phyloP scores from a whole-genome alignment of 2,329 filamentous ascomycete genomes.

The Cordyceps javanica region DNA sequence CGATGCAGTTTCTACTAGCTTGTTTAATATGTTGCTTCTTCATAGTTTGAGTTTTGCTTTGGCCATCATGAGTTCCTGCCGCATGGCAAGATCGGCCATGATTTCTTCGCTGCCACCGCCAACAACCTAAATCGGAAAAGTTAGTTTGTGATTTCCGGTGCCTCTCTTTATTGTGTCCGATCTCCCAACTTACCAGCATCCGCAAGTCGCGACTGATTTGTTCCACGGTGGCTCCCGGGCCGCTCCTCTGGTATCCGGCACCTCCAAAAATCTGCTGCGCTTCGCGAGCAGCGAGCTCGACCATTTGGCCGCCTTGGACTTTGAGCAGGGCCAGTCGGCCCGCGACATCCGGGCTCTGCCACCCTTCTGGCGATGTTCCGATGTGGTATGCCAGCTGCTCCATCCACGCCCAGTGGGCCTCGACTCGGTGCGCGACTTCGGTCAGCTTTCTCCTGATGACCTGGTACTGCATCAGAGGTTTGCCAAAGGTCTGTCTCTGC shows the following conservation, averaged over 20 bases:
- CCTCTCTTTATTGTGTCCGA: neutral
- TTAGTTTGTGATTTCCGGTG: neutral
- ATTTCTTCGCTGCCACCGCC: slow-evolving; percentile 52
- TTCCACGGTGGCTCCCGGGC: slow-evolving; percentile 43
- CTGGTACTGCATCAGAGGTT: slow-evolving; percentile 50
- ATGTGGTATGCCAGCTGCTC: slow-evolving; percentile 55
- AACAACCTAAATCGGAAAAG: slow-evolving; percentile 35
- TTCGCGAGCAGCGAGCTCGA: slow-evolving; percentile 45
- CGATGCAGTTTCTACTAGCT: neutral
- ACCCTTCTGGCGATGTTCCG: slow-evolving; percentile 23
- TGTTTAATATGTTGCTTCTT: neutral
- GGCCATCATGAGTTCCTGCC: slow-evolving; percentile 33
- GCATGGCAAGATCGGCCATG: slow-evolving; percentile 44
- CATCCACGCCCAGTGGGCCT: slow-evolving; percentile 55
- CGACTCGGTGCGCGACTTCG: slow-evolving; percentile 53
- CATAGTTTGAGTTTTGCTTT: slow-evolving; percentile 18
- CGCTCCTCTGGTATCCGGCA: slow-evolving; percentile 43
- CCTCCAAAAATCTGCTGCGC: slow-evolving; percentile 50
- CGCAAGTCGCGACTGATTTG: slow-evolving; percentile 48
- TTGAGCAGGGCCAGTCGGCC: slow-evolving; percentile 32
- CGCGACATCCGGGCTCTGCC: slow-evolving; percentile 27
- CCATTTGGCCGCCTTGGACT: slow-evolving; percentile 41
- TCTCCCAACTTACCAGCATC: slow-evolving; percentile 20
- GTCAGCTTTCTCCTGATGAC: slow-evolving; percentile 55
- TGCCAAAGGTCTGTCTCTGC: slow-evolving; percentile 51